Base-by-base conservation (phyloP, 208 protist genomes). In the Leishmania arabica region DNA sequence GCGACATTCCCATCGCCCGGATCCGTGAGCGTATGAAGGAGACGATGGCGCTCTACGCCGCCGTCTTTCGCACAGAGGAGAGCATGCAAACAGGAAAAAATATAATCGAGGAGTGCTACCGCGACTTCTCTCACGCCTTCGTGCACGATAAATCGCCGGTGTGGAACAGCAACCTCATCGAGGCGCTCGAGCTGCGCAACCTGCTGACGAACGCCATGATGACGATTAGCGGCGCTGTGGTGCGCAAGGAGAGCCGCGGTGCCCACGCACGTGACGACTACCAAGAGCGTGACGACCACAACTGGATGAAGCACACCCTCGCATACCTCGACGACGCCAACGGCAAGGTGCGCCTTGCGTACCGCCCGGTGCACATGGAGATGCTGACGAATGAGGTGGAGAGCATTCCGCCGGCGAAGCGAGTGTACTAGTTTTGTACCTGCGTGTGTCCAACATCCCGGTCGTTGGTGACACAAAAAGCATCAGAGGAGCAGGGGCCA, bases 281-380 rank as follows among this genome's bases (percentile, higher is more conserved):
- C 88, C 92, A 90, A 1, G 93, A 99, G 72, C 93, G 98, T 71
- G 98, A 99, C 83, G 99, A 99, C 87, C 93, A 93, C 77, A 98
- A 99, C 85, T 99, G 99, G 99, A 99, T 99, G 97, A 99, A 99
- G 92, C 99, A 99, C 92, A 99, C 99, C 0, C 90, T 99, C 27
- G 95, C 96, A 15, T 99, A 95, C 83, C 83, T 99, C 3, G 97
- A 99, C 87, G 90, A 95, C 72, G 84, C 95, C 47, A 95, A 80
- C 77, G 96, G 95, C 79, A 96, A 99, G 72, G 95, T 99, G 17
- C 89, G 86, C 34, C 90, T 99, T 15, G 93, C 95, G 40, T 99
- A 99, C 92, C 92, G 98, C 80, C 90, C 95, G 11, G 98, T 99
- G 62, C 95, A 99, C 80, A 89, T 87, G 45, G 88, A 98, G 71